These are phyloP conservation scores for Asparagopsis taxiformis DNA, from an alignment of 31 red algal genomes.

Conservation along the genomic window DNA sequence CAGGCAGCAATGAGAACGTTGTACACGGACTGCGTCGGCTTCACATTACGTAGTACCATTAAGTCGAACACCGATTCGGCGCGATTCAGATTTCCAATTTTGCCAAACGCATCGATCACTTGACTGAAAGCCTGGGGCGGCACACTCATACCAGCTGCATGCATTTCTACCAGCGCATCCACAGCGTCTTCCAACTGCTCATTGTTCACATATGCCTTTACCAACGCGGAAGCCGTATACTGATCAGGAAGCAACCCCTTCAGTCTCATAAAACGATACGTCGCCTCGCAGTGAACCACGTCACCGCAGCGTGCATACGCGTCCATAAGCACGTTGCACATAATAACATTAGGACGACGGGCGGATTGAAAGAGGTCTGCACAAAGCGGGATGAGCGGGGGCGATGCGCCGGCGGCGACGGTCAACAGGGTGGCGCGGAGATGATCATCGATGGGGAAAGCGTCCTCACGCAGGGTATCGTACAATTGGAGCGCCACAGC, in stretches of 20 bases:
- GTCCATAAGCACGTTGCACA: constrained; percentile 61
- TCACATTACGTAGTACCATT: constrained; percentile 28
- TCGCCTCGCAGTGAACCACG: background rate
- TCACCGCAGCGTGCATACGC: constrained; percentile 14
- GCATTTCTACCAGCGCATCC: constrained; percentile 18
- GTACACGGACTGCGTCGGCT: constrained; percentile 34
- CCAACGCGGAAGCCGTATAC: constrained; percentile 32
- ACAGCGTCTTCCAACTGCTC: constrained; percentile 14
- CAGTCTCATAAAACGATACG: constrained; percentile 22
- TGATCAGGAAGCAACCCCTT: constrained; percentile 8
- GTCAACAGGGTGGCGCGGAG: constrained; percentile 24
- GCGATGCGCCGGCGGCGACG: constrained; percentile 3
- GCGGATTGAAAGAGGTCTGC: constrained; percentile 11
- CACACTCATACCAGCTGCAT: constrained; percentile 13
- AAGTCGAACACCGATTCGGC: constrained; percentile 35
- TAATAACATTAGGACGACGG: background rate
- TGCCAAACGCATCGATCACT: constrained; percentile 55
- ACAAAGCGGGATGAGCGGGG: constrained; percentile 14
- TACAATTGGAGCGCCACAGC: constrained; percentile 31
- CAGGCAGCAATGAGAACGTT: constrained; percentile 56
- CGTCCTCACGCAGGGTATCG: constrained; percentile 11
- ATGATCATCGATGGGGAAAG: constrained; percentile 29
- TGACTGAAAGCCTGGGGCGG: constrained; percentile 20
- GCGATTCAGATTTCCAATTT: constrained; percentile 17
- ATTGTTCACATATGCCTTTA: constrained; percentile 27